Evolutionary conservation across 306 rosid species (phyloP), one percentile per base, ranked within the genome.

Genomic region (Urtica urens): DNA sequence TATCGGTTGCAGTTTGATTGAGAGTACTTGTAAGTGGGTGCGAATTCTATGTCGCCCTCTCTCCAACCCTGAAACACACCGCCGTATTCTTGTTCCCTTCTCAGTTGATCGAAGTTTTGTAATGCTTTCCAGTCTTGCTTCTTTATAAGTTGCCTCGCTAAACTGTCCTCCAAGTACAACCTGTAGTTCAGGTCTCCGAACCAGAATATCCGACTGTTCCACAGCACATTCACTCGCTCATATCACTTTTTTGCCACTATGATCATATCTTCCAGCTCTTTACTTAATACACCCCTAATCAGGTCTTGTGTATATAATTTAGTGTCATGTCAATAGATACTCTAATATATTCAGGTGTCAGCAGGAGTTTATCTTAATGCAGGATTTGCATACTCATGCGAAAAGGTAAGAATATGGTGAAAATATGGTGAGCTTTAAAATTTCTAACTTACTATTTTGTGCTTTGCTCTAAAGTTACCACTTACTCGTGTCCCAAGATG

Each of bases 151-250:
- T 72, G 57, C 64, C 99, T 90, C 0, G 99, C 92, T 33, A 41
- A 55, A 47, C 63, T 74, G 71, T 82, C 92, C 72, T 90, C 86
- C 77, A 77, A 57, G 50, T 68, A 90, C 37, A 90, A 76, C 80
- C 99, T 84, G 61, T 90, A 90, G 87, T 90, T 90, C 23, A 90
- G 82, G 68, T 90, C 99, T 45, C 95, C 99, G 11, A 90, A 81
- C 99, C 99, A 90, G 69, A 81, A 90, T 70, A 85, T 85, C 22
- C 77, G 94, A 67, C 99, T 90, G 80, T 60, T 51, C 40, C 80
- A 71, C 57, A 55, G n/a, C 60, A 42, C 25, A 51, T 33, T 42
- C 13, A 19, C n/a, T n/a, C n/a, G n/a, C n/a, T n/a, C n/a, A n/a
- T n/a, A n/a, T n/a, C n/a, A n/a, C n/a, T n/a, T n/a, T n/a, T n/a